Conservation (phyloP, 108 stramenopile genomes). For the Pseudonitzschia delicatissima region DNA sequence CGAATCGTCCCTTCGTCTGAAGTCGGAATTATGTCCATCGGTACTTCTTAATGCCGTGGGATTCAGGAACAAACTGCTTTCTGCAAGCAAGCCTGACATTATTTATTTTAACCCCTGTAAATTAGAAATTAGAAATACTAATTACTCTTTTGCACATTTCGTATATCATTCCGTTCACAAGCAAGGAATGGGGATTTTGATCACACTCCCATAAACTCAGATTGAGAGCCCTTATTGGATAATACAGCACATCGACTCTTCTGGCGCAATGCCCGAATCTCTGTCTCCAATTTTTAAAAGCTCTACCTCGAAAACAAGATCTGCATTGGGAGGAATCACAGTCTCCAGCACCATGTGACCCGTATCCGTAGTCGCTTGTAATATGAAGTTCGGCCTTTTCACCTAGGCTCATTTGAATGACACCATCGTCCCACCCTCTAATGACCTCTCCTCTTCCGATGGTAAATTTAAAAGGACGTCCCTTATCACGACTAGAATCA, state of each 20-base stretch:
- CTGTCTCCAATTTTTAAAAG: conserved; percentile 56
- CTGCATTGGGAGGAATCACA: conserved; percentile 90
- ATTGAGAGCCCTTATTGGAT: too few species aligned
- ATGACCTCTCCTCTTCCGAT: conserved; percentile 66
- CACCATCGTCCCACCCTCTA: conserved; percentile 49
- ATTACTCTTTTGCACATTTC: too few species aligned
- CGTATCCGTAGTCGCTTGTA: conserved; percentile 86
- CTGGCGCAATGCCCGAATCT: conserved; percentile 14
- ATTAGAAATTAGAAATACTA: too few species aligned
- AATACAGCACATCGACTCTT: conserved; percentile 17
- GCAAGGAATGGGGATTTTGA: too few species aligned
- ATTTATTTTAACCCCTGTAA: too few species aligned
- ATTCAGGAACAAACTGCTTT: neutral
- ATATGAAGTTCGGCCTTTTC: conserved; percentile 84
- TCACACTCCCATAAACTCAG: too few species aligned
- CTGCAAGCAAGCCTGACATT: neutral
- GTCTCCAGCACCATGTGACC: conserved; percentile 72
- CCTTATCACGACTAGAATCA: conserved; percentile 69
- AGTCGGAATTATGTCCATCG: conserved; percentile 42
- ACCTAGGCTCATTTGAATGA: conserved; percentile 61
- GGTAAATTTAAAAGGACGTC: conserved; percentile 64
- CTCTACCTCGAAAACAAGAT: conserved; percentile 79
- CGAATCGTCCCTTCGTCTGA: conserved; percentile 57
- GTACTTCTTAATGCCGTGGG: neutral
- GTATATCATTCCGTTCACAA: too few species aligned